Percentiles rank a stretch among this genome's conserved stretches.
Conservation (phyloP, 2,329 filamentous ascomycete species). For the Penicillium palitans region DNA sequence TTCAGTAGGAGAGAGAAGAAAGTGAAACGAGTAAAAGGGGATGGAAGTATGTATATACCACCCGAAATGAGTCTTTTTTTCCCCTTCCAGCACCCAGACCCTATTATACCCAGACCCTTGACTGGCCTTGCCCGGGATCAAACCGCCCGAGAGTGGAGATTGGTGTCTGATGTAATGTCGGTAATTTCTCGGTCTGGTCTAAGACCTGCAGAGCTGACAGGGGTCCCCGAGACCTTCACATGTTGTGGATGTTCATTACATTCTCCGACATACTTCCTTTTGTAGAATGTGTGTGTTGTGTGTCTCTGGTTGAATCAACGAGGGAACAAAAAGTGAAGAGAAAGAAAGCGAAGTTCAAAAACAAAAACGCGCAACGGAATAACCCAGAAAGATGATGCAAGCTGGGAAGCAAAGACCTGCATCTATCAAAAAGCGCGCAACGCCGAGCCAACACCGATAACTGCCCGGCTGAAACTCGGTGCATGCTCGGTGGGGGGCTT, state of each 20-base stretch:
- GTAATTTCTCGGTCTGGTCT: conserved; percentile 3
- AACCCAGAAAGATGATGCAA: neutral
- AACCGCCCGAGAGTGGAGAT: conserved; percentile 5
- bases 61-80: neutral
- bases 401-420: neutral
- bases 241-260: neutral
- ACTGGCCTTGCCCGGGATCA: neutral
- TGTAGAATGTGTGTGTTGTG: neutral
- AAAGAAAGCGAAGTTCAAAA: neutral
- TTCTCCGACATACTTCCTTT: neutral
- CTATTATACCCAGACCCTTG: conserved; percentile 1
- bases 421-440: conserved; percentile 1
- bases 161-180: neutral
- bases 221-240: no score
- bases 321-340: neutral
- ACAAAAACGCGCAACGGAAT: neutral
- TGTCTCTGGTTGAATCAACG: neutral
- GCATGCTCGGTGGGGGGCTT: conserved; percentile 3
- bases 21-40: neutral
- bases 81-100: neutral
- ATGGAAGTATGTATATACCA: neutral
- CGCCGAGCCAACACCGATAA: conserved; percentile 15
- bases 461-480: conserved; percentile 19
- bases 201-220: neutral
- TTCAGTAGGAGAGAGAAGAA: neutral